Evolutionary conservation across 257 asterid species (phyloP), one percentile per base, ranked within the genome.

Genomic region (Penstemon newberryi): DNA sequence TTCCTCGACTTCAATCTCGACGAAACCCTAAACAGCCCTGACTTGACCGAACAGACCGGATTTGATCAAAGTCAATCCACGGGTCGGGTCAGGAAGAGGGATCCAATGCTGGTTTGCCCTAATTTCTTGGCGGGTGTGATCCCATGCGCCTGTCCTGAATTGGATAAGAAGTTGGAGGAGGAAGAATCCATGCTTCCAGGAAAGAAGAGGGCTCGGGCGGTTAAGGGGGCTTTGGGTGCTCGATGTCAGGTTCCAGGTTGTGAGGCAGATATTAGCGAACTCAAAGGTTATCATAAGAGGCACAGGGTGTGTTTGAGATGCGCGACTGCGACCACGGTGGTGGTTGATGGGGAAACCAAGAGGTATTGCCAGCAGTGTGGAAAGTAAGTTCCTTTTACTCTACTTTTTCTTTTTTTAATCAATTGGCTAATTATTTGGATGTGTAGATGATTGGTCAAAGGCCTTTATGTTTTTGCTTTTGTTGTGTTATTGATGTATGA

Each of bases 61-160:
- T 52, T 18, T 13, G 50, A 42, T 41, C 73, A 73, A 36, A 54
- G 77, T 44, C 51, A 62, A 62, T 54, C 6, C 11, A 11, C 71
- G 43, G 81, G 80, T 8, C 80, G 87, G 73, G 76, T 86, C 52
- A 79, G 97, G 80, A 94, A 91, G 72, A 70, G 97, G 68, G 99
- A 91, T 83, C 96, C 95, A 7, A 87, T 95, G 72, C 52, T 91
- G 80, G 82, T 83, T 5, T 94, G 99, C 73, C 79, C 97, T 5
- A 94, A 94, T 51, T 91, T 85, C 75, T 60, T 94, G 67, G 95
- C 96, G 43, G 99, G 99, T n/a, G 78, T 83, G 78, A 69, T 94
- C 43, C 99, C 99, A 0, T 91, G 97, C 67, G 96, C 96, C 13
- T 94, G 99, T 62, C 99, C 99, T 0, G 99, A 94, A 73, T 12